phyloP scores from a whole-genome alignment of 1,139 yeast genomes.

The Nakaseomyces nivariensis region DNA sequence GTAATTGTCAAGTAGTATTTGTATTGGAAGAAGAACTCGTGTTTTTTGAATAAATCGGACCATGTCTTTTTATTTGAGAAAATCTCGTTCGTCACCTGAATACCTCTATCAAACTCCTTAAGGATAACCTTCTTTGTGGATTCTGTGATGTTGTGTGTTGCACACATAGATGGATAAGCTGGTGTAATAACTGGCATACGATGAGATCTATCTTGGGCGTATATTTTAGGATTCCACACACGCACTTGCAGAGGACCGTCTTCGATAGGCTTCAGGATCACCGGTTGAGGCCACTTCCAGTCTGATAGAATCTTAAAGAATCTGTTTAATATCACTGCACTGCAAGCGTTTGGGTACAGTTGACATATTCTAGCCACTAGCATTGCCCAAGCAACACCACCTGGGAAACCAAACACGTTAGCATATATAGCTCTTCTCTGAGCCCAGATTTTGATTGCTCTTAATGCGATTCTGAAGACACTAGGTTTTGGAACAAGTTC shows the following conservation, averaged over 20 bases:
- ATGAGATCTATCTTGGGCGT: conserved; percentile 80
- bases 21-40: conserved; percentile 71
- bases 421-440: conserved; percentile 89
- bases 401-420: conserved; percentile 94
- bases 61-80: conserved; percentile 53
- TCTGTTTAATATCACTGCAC: conserved; percentile 80
- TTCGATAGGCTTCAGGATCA: conserved; percentile 78
- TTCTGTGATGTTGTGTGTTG: conserved; percentile 86
- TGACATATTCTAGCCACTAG: conserved; percentile 94
- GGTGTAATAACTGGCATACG: conserved; percentile 99
- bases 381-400: conserved; percentile 99
- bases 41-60: conserved; percentile 68
- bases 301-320: conserved; percentile 76
- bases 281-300: conserved; percentile 99
- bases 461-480: conserved; percentile 82
- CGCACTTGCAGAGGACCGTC: conserved; percentile 95
- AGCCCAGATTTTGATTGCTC: conserved; percentile 96
- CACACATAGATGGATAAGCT: conserved; percentile 98
- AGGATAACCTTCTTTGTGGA: conserved; percentile 79
- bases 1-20: conserved; percentile 78
- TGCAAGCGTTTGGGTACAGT: conserved; percentile 88
- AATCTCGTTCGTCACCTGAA: conserved; percentile 61
- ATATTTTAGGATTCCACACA: conserved; percentile 92
- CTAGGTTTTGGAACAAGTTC: conserved; percentile 85
- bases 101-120: conserved; percentile 67